Evolutionary conservation across 2,329 filamentous ascomycete genomes (phyloP).

Genomic region (Penicillium sp.): DNA sequence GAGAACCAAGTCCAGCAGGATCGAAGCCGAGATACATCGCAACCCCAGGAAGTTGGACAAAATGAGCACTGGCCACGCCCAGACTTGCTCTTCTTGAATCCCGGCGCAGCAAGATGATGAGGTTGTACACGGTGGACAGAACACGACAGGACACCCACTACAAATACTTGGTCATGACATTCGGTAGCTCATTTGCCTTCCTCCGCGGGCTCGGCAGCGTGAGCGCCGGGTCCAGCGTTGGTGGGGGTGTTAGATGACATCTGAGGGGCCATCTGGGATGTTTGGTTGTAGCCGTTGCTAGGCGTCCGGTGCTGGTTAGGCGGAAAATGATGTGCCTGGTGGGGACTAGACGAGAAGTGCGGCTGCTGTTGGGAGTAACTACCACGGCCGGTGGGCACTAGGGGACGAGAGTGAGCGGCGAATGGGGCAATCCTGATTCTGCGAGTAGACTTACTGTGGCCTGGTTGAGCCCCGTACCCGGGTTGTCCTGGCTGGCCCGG

Average conservation of each 20-base stretch:
- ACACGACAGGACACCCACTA: constrained; percentile 4
- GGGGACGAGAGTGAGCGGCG: constrained; percentile 43
- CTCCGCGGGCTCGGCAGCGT: constrained; percentile 47
- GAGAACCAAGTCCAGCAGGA: too few species aligned
- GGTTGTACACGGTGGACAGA: background rate
- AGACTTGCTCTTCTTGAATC: constrained; percentile 3
- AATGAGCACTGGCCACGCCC: constrained; percentile 6
- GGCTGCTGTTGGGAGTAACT: constrained; percentile 63
- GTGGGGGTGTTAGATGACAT: constrained; percentile 42
- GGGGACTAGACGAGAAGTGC: constrained; percentile 67
- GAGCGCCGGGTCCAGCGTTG: constrained; percentile 38
- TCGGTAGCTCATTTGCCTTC: constrained; percentile 50
- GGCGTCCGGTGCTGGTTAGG: constrained; percentile 56
- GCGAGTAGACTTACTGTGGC: constrained; percentile 66
- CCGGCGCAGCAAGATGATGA: constrained; percentile 3
- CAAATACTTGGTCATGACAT: constrained; percentile 6
- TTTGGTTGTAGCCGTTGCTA: constrained; percentile 58
- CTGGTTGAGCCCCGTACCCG: constrained; percentile 48
- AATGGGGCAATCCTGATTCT: constrained; percentile 14
- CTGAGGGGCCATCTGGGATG: constrained; percentile 48
- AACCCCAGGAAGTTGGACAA: constrained; percentile 6
- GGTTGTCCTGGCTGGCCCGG: constrained; percentile 66
- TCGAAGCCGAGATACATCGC: constrained; percentile 1
- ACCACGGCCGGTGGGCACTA: constrained; percentile 62
- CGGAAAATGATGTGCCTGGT: constrained; percentile 64